Evolutionary conservation across 1,284 basidiomycete species (phyloP).

Genomic region (Cerioporus squamosus): DNA sequence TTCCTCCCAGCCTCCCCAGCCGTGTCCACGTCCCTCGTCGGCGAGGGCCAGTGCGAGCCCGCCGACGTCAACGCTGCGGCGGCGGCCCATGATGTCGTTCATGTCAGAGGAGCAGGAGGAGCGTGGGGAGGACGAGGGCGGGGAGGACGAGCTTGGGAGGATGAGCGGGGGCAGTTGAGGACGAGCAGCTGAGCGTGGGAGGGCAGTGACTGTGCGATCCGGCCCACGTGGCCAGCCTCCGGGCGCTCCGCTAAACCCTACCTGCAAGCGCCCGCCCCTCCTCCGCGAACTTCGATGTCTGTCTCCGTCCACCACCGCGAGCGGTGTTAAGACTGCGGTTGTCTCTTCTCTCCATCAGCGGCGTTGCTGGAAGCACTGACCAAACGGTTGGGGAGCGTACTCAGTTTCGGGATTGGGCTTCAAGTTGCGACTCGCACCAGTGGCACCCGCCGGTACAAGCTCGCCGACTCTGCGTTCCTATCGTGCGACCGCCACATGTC

Average conservation of each 20-base stretch:
- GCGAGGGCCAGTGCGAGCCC: conserved; percentile 80
- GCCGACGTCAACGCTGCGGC: conserved; percentile 84
- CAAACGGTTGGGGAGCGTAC: too few relatives aligned
- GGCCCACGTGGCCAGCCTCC: conserved; percentile 19
- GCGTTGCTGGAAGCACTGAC: too few relatives aligned
- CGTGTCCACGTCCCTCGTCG: conserved; percentile 64
- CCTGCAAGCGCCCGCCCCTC: not conserved
- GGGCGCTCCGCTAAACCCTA: conserved; percentile 15
- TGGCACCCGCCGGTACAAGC: too few relatives aligned
- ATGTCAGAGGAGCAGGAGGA: conserved; percentile 3
- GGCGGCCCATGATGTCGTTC: conserved; percentile 35
- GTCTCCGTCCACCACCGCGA: too few relatives aligned
- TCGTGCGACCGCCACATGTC: too few relatives aligned
- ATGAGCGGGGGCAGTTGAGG: conserved; percentile 6
- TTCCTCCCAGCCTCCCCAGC: conserved; percentile 73
- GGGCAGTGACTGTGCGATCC: conserved; percentile 26
- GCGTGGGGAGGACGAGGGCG: not conserved
- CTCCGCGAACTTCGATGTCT: not conserved
- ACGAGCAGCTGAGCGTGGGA: conserved; percentile 20
- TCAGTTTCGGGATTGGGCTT: too few relatives aligned
- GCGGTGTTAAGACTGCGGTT: too few relatives aligned
- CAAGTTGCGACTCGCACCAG: too few relatives aligned
- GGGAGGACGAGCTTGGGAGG: not conserved
- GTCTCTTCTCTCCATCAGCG: too few relatives aligned
- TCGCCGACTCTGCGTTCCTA: too few relatives aligned